Evolutionary conservation across 768 basidiomycete genomes (phyloP), one percentile per base, ranked within the genome.

Genomic region (Leccinum arenicola): DNA sequence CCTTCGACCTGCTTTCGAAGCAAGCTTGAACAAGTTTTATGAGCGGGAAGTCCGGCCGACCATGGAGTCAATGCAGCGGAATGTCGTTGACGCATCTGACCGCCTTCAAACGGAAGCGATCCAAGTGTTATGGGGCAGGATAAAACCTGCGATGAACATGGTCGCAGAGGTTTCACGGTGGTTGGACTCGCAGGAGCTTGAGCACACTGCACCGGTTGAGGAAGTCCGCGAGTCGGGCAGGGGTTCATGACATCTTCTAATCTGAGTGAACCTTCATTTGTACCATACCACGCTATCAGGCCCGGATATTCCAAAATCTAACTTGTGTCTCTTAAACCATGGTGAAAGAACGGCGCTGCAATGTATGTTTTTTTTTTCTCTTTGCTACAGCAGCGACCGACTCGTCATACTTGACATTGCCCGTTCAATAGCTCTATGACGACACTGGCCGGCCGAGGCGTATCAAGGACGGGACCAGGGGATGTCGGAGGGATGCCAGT

Each of bases 81-180:
- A 14, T 19, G 60, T 62, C 23, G 11, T 62, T 9, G 45, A 61
- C 15, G 47, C 61, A 17, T 65, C 70, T 17, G 54, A 63, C 43
- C 65, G 57, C 23, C 59, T 67, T 35, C 71, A 69, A 51, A 59
- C 61, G 38, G 70, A 68, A 15, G 58, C 63, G 15, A 59, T 69
- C 4, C 51, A 52, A 27, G 67, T 65, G 21, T 29, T 71, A 25
- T 71, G 70, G 71, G 67, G 67, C 9, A 64, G 47, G 60, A 64
- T 71, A 36, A 64, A 69, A 48, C 70, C 70, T n/a, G 71, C 71
- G 3, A 70, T 71, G 70, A 69, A 69, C 38, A 64, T 70, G 64
- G 70, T 73, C 3, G 64, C 67, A 3, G 70, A 65, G 12, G 70
- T 71, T 50, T 72, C 68, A 21, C 61, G 55, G 49, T 71, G 70